These are phyloP conservation scores for Metarhizium brunneum DNA, from an alignment of 2,329 filamentous ascomycete genomes.

Conservation along the genomic window DNA sequence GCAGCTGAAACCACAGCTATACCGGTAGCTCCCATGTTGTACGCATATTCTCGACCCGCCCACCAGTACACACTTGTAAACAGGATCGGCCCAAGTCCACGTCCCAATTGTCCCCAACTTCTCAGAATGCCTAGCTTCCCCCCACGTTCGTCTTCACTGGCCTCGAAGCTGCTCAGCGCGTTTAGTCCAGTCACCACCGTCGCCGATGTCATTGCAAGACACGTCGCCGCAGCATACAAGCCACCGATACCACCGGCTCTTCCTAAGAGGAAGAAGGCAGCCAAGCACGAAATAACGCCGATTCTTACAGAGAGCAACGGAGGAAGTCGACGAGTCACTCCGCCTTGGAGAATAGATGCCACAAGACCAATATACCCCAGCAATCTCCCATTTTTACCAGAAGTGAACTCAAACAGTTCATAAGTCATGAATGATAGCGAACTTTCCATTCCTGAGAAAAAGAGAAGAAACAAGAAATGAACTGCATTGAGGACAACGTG, in stretches of 20 bases:
- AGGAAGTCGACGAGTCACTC: conserved; percentile 76
- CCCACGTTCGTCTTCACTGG: conserved; percentile 68
- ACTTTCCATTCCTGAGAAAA: conserved; percentile 98
- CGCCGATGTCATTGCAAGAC: conserved; percentile 82
- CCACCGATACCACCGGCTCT: conserved; percentile 56
- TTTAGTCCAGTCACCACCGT: conserved; percentile 94
- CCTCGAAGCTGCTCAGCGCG: conserved; percentile 84
- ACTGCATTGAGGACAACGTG: conserved; percentile 73
- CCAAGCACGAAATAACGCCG: conserved; percentile 67
- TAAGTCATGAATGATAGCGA: conserved; percentile 96
- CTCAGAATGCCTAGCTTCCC: conserved; percentile 78
- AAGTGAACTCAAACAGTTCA: conserved; percentile 77
- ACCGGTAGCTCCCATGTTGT: conserved; percentile 68
- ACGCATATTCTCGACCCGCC: conserved; percentile 83
- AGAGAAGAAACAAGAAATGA: conserved; percentile 86
- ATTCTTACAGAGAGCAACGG: conserved; percentile 71
- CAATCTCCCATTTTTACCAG: conserved; percentile 72
- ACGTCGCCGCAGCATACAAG: conserved; percentile 73
- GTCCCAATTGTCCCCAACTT: conserved; percentile 75
- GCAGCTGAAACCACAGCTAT: conserved; percentile 66
- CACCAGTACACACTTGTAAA: conserved; percentile 99
- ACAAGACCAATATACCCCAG: conserved; percentile 88
- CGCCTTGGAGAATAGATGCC: conserved; percentile 85
- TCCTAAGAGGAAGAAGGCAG: conserved; percentile 72
- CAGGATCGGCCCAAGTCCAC: conserved; percentile 75